Base-by-base conservation (phyloP, 768 basidiomycete genomes). In the Hypholoma sublateritium region DNA sequence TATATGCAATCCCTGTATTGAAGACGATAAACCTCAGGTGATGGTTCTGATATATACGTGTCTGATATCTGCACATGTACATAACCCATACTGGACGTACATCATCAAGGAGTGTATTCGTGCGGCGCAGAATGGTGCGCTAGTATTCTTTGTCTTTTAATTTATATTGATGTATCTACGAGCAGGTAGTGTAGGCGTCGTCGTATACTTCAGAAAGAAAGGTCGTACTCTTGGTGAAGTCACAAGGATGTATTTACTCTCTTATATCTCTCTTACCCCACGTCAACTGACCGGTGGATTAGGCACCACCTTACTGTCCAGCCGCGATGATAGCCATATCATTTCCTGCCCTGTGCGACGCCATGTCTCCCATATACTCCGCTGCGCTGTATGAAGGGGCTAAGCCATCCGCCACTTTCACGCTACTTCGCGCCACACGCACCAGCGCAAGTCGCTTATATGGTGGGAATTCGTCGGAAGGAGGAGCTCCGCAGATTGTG, bases 1-100 rank as follows among this genome's bases (percentile, higher is more conserved):
- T n/a, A 16, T 5, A 22, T 14, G 19, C n/a, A 8, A 11, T 43
- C 5, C n/a, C n/a, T n/a, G n/a, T n/a, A n/a, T n/a, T n/a, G n/a
- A n/a, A n/a, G n/a, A n/a, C 5, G 9, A 9, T n/a, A 21, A 12
- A 17, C 5, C 41, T n/a, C 61, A 89, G 86, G 89, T 68, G 95
- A 95, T 66, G 95, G 95, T 4, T 95, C 93, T 6, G 95, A 98
- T 70, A 95, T 97, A 44, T 97, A 96, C 65, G 95, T 94, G 11
- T 95, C 91, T 0, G 91, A 93, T 62, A 94, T 93, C 63, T 93
- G 89, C 67, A 93, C 92, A 0, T 94, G 92, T 81, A n/a, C n/a
- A n/a, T n/a, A 94, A 96, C 63, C 93, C 94, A 0, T 97, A 97
- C 72, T 82, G 96, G 49, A 82, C 86, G 17, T 97, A 90, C 66